Evolutionary conservation across 257 asterid genomes (phyloP).

Genomic region (Schizonepeta tenuifolia): DNA sequence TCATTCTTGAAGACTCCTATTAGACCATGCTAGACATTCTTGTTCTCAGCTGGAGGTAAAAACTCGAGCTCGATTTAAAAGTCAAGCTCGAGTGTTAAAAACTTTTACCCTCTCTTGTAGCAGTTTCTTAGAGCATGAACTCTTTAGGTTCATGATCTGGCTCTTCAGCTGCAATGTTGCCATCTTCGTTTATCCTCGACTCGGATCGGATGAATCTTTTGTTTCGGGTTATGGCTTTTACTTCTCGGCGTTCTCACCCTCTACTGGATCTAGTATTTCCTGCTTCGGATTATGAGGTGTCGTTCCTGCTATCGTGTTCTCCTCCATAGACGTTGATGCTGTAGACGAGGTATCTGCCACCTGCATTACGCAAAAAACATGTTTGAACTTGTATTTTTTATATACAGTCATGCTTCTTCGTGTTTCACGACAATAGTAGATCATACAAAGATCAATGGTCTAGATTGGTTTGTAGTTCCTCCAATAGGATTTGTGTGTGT

Average conservation of each 20-base stretch:
- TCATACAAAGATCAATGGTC: too few relatives aligned
- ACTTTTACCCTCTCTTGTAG: constrained; percentile 30
- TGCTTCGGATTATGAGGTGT: constrained; percentile 24
- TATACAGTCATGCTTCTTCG: too few relatives aligned
- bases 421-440: too few relatives aligned
- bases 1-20: constrained; percentile 33
- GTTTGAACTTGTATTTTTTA: too few relatives aligned
- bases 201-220: constrained; percentile 8
- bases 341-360: constrained; percentile 39
- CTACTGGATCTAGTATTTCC: constrained; percentile 14
- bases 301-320: neutral
- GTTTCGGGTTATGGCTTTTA: neutral
- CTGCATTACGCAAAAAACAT: constrained; percentile 32
- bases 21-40: constrained; percentile 7
- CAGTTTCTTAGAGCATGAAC: neutral
- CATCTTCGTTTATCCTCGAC: neutral
- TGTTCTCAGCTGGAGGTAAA: neutral
- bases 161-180: neutral
- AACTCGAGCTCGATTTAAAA: constrained; percentile 33
- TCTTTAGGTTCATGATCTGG: too few relatives aligned
- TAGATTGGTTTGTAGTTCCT: too few relatives aligned
- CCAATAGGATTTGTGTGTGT: too few relatives aligned
- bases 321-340: neutral
- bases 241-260: neutral
- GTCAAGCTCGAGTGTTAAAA: constrained; percentile 36